Conservation (phyloP, 148 eudicot genomes). For the Drosera capensis region DNA sequence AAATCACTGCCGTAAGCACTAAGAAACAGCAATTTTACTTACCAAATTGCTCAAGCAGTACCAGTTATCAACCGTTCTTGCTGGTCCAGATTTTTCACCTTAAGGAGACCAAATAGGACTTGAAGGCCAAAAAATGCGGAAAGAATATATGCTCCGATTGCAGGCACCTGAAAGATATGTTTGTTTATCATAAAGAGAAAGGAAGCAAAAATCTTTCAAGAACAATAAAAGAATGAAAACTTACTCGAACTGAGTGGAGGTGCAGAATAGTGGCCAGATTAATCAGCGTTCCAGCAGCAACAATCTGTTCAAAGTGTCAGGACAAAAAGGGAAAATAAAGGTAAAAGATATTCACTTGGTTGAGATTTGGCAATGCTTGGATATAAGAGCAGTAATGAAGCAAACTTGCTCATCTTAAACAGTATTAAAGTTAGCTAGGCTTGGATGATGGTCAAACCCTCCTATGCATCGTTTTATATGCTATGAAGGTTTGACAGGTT, state of each 20-base stretch:
- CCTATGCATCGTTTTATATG: too few species aligned
- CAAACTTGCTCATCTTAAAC: too few species aligned
- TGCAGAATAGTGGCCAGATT: slow-evolving; percentile 81
- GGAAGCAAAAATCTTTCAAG: not conserved
- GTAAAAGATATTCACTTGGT: too few species aligned
- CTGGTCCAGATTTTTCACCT: slow-evolving; percentile 78
- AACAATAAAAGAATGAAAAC: slow-evolving; percentile 10
- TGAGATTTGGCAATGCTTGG: too few species aligned
- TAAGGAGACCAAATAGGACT: slow-evolving; percentile 63
- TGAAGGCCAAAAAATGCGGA: slow-evolving; percentile 78
- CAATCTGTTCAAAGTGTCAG: slow-evolving; percentile 33
- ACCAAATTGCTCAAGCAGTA: slow-evolving; percentile 68
- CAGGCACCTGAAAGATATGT: slow-evolving; percentile 38
- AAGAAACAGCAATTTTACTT: slow-evolving; percentile 3
- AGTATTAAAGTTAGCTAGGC: too few species aligned
- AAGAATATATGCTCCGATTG: slow-evolving; percentile 40
- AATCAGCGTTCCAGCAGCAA: slow-evolving; percentile 86
- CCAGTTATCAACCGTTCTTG: slow-evolving; percentile 78
- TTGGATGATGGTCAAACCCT: too few species aligned
- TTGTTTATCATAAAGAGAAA: slow-evolving; percentile 1
- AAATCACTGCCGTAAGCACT: too few species aligned
- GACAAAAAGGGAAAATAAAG: slow-evolving; percentile 4
- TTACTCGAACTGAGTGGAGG: slow-evolving; percentile 73
- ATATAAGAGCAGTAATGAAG: too few species aligned
- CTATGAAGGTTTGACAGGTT: too few species aligned